Conservation (phyloP, 73 alveolate species). For the Paramecium tetraurelia region DNA sequence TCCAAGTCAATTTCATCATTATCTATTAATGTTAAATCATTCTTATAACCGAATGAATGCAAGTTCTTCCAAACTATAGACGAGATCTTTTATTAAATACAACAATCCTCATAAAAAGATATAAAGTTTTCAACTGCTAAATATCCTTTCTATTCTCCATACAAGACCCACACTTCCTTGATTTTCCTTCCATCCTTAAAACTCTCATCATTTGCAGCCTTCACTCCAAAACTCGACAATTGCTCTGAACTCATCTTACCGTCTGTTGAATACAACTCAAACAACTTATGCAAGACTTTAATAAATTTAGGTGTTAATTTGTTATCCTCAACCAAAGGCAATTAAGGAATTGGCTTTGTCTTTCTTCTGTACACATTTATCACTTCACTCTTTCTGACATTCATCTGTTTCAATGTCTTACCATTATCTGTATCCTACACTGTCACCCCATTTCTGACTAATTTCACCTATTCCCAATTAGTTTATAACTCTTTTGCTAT, state of each 20-base stretch:
- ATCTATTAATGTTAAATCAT: constrained; percentile 68
- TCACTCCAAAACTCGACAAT: constrained; percentile 67
- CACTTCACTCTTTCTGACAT: constrained; percentile 47
- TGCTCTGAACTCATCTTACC: constrained; percentile 74
- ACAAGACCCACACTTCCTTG: constrained; percentile 56
- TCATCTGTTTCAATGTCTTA: constrained; percentile 74
- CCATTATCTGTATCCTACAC: constrained; percentile 83
- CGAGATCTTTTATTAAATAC: constrained; percentile 40
- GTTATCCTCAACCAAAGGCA: neutral
- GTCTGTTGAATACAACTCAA: constrained; percentile 69
- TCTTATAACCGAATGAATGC: constrained; percentile 69
- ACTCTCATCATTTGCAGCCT: constrained; percentile 78
- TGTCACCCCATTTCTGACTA: constrained; percentile 64
- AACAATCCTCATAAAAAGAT: constrained; percentile 69
- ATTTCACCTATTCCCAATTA: constrained; percentile 60
- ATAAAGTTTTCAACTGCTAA: constrained; percentile 67
- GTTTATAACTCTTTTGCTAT: constrained; percentile 54
- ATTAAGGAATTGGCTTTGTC: constrained; percentile 36
- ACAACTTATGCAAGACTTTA: constrained; percentile 66
- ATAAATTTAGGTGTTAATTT: constrained; percentile 66
- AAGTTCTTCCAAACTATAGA: constrained; percentile 81
- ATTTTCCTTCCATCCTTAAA: constrained; percentile 66
- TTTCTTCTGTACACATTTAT: constrained; percentile 22
- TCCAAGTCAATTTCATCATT: constrained; percentile 51
- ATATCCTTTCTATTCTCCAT: constrained; percentile 64